Conservation (phyloP, 2,329 filamentous ascomycete species). For the Gaeumannomyces tritici region DNA sequence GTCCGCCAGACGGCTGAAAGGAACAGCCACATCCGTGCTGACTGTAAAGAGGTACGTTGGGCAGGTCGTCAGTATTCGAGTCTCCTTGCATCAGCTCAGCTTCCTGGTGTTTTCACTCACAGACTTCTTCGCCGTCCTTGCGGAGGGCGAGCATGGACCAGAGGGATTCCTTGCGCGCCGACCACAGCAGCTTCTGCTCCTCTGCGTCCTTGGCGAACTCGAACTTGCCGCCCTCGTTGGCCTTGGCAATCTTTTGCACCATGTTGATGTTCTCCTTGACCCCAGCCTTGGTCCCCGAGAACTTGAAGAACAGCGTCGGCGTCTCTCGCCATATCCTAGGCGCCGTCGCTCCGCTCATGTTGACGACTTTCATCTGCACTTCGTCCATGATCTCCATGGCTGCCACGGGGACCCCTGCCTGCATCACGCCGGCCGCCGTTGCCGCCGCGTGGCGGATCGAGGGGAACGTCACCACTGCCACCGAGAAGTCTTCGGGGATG, state of each 20-base stretch:
- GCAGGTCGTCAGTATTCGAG: neutral
- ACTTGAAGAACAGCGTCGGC: conserved; percentile 78
- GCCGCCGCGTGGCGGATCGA: conserved; percentile 66
- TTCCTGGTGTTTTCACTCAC: neutral
- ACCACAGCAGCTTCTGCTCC: conserved; percentile 71
- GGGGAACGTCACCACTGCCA: conserved; percentile 73
- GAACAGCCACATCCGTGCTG: conserved; percentile 80
- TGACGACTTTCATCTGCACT: conserved; percentile 77
- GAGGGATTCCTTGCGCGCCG: conserved; percentile 71
- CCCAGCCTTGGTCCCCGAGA: conserved; percentile 68
- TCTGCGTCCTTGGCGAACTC: conserved; percentile 65
- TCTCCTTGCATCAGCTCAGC: neutral
- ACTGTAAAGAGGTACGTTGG: neutral
- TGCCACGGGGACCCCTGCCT: conserved; percentile 61
- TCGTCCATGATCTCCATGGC: conserved; percentile 86
- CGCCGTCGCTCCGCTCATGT: conserved; percentile 60
- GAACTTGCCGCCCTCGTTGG: conserved; percentile 56
- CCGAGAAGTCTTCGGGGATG: conserved; percentile 64
- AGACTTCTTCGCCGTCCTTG: conserved; percentile 60
- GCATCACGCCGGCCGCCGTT: conserved; percentile 67
- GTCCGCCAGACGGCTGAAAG: conserved; percentile 63
- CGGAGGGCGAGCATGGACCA: conserved; percentile 71
- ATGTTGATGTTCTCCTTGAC: conserved; percentile 67
- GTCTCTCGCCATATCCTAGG: conserved; percentile 63
- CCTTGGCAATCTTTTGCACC: conserved; percentile 58